These are phyloP conservation scores for Epicoccum nigrum DNA, from an alignment of 2,329 filamentous ascomycete genomes.

Conservation along the genomic window DNA sequence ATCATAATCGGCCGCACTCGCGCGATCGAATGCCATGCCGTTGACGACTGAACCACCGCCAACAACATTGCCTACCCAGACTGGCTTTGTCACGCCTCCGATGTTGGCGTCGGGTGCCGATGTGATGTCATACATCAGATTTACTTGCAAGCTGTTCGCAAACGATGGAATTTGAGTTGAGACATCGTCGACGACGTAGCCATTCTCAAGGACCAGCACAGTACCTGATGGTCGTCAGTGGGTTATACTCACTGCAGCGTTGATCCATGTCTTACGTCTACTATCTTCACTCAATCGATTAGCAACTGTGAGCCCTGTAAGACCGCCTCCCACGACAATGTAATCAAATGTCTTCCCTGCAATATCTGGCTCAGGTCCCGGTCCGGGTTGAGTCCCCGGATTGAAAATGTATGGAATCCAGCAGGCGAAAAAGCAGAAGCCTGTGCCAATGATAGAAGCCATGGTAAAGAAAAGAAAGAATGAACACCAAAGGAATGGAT, in stretches of 20 bases:
- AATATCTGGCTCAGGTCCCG: conserved; percentile 19
- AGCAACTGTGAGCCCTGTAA: conserved; percentile 39
- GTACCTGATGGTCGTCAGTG: conserved; percentile 24
- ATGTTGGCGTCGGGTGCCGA: conserved; percentile 29
- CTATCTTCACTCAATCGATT: conserved; percentile 39
- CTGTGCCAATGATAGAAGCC: conserved; percentile 15
- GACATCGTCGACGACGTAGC: conserved; percentile 29
- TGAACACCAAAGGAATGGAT: neutral
- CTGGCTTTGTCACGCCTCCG: conserved; percentile 20
- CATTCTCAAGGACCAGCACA: conserved; percentile 38
- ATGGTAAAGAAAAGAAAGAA: conserved; percentile 13
- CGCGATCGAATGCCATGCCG: conserved; percentile 49
- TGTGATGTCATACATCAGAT: conserved; percentile 33
- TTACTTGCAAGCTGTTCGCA: conserved; percentile 30
- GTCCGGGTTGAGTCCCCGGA: neutral
- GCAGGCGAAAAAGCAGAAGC: conserved; percentile 22
- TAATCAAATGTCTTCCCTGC: conserved; percentile 38
- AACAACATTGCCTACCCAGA: conserved; percentile 36
- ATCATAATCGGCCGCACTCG: conserved; percentile 51
- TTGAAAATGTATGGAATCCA: conserved; percentile 21
- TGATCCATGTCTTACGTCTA: conserved; percentile 16
- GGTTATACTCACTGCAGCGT: neutral
- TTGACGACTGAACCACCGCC: conserved; percentile 49
- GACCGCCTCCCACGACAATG: conserved; percentile 40
- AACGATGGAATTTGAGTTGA: conserved; percentile 30